Evolutionary conservation across 805 yeast genomes (phyloP), one percentile per base, ranked within the genome.

Genomic region (Gaillardinia entomophila): DNA sequence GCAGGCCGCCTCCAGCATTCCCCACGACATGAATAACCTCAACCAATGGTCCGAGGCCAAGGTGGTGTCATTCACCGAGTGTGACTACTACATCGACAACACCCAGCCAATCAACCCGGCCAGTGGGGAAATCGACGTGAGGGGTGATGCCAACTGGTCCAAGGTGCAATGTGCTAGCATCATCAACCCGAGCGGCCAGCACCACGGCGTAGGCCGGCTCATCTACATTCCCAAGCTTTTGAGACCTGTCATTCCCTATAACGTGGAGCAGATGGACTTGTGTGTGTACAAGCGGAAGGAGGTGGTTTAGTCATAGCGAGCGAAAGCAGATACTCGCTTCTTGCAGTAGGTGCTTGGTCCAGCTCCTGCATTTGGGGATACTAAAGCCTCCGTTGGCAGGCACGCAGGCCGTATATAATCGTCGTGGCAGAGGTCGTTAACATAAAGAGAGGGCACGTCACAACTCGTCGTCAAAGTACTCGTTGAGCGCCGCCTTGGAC

Each of bases 71-170:
- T 55, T 76, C 20, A 58, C 55, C 0, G 42, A 59, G 6, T 89
- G 97, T 59, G 79, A 82, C 40, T 88, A 71, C 46, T 73, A 75
- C 35, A 60, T 89, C 26, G 97, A 89, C 55, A 68, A 80, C 26
- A 57, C 68, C 28, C 63, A 67, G 35, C 66, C 71, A 2, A 66
- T 68, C n/a, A 67, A 72, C 41, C 8, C 38, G 1, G 70, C 62
- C 13, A 49, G 48, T 13, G 74, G 71, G 16, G 83, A 76, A 38
- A 47, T 57, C 1, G 42, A 40, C 28, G 27, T 58, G 6, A 16
- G 27, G 8, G 27, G 12, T 7, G 13, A 3, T 19, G 53, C 8
- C 33, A 33, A 13, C 28, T 82, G 87, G 88, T 55, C 65, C 10
- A 33, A 63, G 4, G 20, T 78, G 0, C 40, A 49, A 16, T 78